Evolutionary conservation across 2,329 filamentous ascomycete genomes (phyloP), one percentile per base, ranked within the genome.

Genomic region (Penicillium sp.): DNA sequence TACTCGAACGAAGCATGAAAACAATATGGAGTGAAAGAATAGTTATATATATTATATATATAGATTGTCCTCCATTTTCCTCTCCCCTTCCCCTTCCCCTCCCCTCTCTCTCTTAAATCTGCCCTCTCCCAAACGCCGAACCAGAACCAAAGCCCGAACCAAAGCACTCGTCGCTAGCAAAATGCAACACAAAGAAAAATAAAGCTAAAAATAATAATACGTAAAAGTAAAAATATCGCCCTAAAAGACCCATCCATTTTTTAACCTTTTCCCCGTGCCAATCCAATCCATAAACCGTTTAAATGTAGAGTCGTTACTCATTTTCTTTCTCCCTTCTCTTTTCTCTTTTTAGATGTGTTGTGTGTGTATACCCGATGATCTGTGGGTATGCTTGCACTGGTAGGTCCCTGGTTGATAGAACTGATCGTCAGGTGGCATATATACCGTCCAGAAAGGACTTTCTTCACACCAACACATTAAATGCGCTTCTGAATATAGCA

Each of bases 131-230:
- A 47, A 55, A 55, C 52, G 46, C 30, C 30, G 30, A 35, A 35
- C 52, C 52, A 48, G 45, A 38, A 55, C 45, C 52, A 47, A 47
- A 55, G 45, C 45, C 33, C 42, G 51, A 38, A 53, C 43, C 43
- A 40, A 21, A 43, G 47, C 43, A 30, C 43, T 47, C 43, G 30
- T 47, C 52, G 52, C 52, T 48, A 23, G 52, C 52, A 40, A 47
- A 55, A 55, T 55, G 52, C 52, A 54, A 47, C 21, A 28, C 43
- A 49, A n/a, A 56, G 38, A 60, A 55, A 53, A 23, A 30, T 24
- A 23, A 43, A 52, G 24, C 16, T 18, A 47, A 55, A 52, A 24
- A 54, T 43, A 47, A 24, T 8, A 33, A 47, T 42, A 52, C 28
- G 48, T 47, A 33, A 23, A 18, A 46, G 12, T 11, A 33, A 40